Conservation (phyloP, 768 basidiomycete genomes). For the Sporobolomyces roseus region DNA sequence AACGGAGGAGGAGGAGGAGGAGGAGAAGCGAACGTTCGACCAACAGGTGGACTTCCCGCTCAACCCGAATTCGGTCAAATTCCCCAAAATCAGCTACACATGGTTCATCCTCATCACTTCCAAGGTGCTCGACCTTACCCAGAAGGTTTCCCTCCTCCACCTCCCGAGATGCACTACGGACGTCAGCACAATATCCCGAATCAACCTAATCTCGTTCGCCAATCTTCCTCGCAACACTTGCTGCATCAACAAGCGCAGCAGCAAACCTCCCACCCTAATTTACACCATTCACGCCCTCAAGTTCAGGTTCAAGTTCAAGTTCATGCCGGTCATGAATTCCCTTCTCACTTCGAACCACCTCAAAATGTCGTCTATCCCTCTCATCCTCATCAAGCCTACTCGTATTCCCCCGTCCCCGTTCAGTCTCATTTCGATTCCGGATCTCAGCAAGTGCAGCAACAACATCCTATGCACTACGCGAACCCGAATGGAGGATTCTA, state of each 20-base stretch:
- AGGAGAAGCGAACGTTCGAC: background rate
- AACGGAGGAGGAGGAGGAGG: background rate
- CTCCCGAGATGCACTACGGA: no score
- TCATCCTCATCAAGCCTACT: background rate
- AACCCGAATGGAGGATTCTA: background rate
- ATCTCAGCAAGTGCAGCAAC: background rate
- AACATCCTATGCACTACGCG: background rate
- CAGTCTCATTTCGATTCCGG: background rate
- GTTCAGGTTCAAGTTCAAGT: constrained; percentile 19
- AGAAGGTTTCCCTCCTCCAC: constrained; percentile 12
- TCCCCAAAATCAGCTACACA: background rate
- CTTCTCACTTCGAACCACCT: background rate
- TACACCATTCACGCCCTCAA: background rate
- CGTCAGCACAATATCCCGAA: background rate
- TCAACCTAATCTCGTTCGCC: constrained; percentile 1
- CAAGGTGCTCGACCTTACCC: constrained; percentile 3
- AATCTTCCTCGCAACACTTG: background rate
- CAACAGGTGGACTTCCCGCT: background rate
- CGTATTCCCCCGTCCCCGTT: background rate
- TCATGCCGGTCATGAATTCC: constrained; percentile 1
- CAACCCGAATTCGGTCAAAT: background rate
- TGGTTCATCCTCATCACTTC: constrained; percentile 12
- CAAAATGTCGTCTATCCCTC: background rate
- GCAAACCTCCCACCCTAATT: background rate
- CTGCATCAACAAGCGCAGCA: background rate